Percentiles rank a stretch among this genome's conserved stretches.
Conservation (phyloP, 1,284 basidiomycete genomes). For the Moniliella sp. region DNA sequence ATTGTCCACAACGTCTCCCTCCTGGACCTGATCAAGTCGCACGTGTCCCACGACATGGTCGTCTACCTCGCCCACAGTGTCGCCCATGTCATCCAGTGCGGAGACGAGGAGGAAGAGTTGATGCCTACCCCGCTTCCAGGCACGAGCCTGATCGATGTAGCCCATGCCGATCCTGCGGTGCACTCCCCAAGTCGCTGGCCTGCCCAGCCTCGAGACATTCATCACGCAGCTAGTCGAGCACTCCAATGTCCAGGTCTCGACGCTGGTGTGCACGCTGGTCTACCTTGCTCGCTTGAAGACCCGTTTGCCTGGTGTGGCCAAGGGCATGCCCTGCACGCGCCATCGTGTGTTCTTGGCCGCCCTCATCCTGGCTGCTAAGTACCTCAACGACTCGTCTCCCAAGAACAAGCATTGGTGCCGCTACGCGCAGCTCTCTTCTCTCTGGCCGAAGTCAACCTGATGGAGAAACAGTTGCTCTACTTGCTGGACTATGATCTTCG, state of each 20-base stretch:
- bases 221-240: slow-evolving; percentile 61
- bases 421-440: slow-evolving; percentile 52
- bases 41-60: slow-evolving; percentile 30
- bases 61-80: slow-evolving; percentile 29
- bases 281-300: slow-evolving; percentile 69
- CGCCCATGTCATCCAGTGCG: slow-evolving; percentile 30
- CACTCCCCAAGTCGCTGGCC: slow-evolving; percentile 35
- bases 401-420: slow-evolving; percentile 61
- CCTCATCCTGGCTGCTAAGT: slow-evolving; percentile 86
- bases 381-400: slow-evolving; percentile 66
- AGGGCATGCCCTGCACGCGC: slow-evolving; percentile 70
- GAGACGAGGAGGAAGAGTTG: slow-evolving; percentile 10
- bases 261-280: slow-evolving; percentile 70
- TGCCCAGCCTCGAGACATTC: slow-evolving; percentile 67
- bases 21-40: slow-evolving; percentile 27
- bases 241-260: slow-evolving; percentile 76
- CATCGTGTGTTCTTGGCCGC: slow-evolving; percentile 87
- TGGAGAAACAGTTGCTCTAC: slow-evolving; percentile 58
- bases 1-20: slow-evolving; percentile 28
- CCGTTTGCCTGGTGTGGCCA: slow-evolving; percentile 59
- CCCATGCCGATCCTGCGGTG: slow-evolving; percentile 18
- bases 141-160: slow-evolving; percentile 14
- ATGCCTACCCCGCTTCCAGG: slow-evolving; percentile 17
- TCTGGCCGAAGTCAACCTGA: slow-evolving; percentile 55
- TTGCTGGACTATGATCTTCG: slow-evolving; percentile 34